These are phyloP conservation scores for sweet orange (Citrus sinensis) DNA, from an alignment of 345 rosid genomes.

Conservation along the genomic window DNA sequence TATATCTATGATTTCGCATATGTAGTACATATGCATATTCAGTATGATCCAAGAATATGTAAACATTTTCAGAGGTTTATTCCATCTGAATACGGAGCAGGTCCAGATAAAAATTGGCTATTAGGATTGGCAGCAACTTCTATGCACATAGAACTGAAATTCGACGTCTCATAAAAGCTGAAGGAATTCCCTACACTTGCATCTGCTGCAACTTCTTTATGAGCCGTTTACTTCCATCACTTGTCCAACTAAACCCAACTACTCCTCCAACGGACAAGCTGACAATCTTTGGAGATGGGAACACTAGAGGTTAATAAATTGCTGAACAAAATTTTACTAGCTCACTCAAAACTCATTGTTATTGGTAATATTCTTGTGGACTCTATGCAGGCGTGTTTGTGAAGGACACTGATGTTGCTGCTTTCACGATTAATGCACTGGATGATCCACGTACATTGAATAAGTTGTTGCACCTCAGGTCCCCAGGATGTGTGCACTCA, in stretches of 20 bases:
- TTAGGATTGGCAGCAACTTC: slow-evolving; percentile 52
- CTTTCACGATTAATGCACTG: too few relatives aligned
- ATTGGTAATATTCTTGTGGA: too few relatives aligned
- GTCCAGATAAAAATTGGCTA: slow-evolving; percentile 59
- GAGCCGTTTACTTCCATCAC: slow-evolving; percentile 63
- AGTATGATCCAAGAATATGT: background rate
- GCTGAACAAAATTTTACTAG: background rate
- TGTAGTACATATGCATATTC: background rate
- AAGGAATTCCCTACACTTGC: slow-evolving; percentile 63
- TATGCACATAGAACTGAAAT: slow-evolving; percentile 60
- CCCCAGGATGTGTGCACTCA: slow-evolving; percentile 51
- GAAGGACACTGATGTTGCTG: too few relatives aligned
- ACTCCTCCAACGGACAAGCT: slow-evolving; percentile 63
- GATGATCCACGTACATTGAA: too few relatives aligned
- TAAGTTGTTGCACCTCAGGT: too few relatives aligned
- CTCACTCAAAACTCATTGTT: too few relatives aligned
- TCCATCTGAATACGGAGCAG: slow-evolving; percentile 81
- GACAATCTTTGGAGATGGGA: slow-evolving; percentile 66
- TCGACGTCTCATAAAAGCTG: slow-evolving; percentile 56
- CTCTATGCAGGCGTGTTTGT: too few relatives aligned
- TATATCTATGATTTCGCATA: background rate
- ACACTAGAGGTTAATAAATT: slow-evolving; percentile 49
- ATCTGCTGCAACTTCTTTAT: slow-evolving; percentile 60
- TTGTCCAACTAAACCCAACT: slow-evolving; percentile 56
- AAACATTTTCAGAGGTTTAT: slow-evolving; percentile 60